These are phyloP conservation scores for Geotrichum ghanense DNA, from an alignment of 805 yeast genomes.

Conservation along the genomic window DNA sequence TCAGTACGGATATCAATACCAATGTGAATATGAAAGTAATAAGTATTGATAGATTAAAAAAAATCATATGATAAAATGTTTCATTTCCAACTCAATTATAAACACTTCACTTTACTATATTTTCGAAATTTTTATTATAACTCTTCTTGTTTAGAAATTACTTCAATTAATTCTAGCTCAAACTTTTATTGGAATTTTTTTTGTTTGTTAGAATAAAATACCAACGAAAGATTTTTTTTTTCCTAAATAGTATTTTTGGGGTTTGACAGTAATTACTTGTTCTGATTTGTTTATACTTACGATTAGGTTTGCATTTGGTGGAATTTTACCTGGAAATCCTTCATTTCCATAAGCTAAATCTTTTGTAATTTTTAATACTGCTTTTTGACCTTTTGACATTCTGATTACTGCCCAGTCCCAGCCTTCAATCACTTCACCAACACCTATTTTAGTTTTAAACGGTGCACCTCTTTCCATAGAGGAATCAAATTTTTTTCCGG, in stretches of 20 bases:
- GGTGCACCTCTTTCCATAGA: conserved; percentile 93
- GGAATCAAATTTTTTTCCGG: conserved; percentile 93
- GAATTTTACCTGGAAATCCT: conserved; percentile 94
- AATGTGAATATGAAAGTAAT: too few relatives aligned
- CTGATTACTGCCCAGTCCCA: conserved; percentile 95
- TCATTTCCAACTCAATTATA: too few relatives aligned
- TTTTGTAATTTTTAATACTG: conserved; percentile 85
- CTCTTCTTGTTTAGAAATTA: too few relatives aligned
- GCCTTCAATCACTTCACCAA: conserved; percentile 91
- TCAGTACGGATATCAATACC: too few relatives aligned
- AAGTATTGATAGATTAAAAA: too few relatives aligned
- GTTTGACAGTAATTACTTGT: too few relatives aligned
- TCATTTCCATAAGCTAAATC: conserved; percentile 86
- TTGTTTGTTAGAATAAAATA: too few relatives aligned
- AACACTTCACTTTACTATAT: too few relatives aligned
- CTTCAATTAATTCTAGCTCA: conserved; percentile 1
- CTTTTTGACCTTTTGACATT: conserved; percentile 86
- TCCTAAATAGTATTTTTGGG: too few relatives aligned
- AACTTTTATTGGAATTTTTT: background rate
- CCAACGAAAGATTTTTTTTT: too few relatives aligned
- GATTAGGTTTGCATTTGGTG: conserved; percentile 88
- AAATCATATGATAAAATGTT: too few relatives aligned
- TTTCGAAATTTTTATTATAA: too few relatives aligned
- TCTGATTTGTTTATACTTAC: background rate
- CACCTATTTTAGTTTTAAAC: conserved; percentile 88